A percentile compares a stretch with the other conserved stretches of the same genome.
Conservation (phyloP, 2,329 filamentous ascomycete species). For the Paramyrothecium roridum region DNA sequence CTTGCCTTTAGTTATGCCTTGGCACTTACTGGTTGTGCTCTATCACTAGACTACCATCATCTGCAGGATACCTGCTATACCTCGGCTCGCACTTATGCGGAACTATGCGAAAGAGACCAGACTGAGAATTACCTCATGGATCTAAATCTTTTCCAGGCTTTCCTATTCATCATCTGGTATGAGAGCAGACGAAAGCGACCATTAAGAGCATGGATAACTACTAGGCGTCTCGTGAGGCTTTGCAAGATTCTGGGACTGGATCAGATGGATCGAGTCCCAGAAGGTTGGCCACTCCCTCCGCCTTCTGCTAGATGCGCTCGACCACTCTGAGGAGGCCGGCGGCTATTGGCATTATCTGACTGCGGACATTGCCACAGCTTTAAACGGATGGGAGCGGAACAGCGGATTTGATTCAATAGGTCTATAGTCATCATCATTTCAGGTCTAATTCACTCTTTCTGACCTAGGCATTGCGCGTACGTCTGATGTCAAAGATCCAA, state of each 20-base stretch:
- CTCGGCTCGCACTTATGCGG: background rate
- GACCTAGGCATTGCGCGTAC: too few species aligned
- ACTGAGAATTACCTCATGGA: background rate
- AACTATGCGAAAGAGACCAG: background rate
- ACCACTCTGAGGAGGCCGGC: conserved; percentile 3
- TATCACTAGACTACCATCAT: background rate
- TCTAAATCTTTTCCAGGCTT: conserved; percentile 7
- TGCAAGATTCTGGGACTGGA: conserved; percentile 4
- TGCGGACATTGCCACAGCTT: conserved; percentile 2
- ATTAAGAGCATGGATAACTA: conserved; percentile 6
- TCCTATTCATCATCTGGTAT: conserved; percentile 7
- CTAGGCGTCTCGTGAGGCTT: conserved; percentile 6
- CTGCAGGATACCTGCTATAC: background rate
- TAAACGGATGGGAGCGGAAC: conserved; percentile 7
- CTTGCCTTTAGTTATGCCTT: conserved; percentile 5
- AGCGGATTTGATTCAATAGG: conserved; percentile 1
- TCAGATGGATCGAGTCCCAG: conserved; percentile 3
- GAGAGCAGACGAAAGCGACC: conserved; percentile 7
- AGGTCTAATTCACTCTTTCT: too few species aligned
- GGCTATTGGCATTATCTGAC: conserved; percentile 6
- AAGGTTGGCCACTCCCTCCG: conserved; percentile 4
- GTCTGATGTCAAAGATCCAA: too few species aligned
- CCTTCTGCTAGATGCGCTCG: conserved; percentile 3
- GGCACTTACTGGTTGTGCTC: conserved; percentile 6
- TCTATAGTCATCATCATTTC: background rate